phyloP scores from a whole-genome alignment of 169 alveolate genomes.

The Perkinsus chesapeaki region DNA sequence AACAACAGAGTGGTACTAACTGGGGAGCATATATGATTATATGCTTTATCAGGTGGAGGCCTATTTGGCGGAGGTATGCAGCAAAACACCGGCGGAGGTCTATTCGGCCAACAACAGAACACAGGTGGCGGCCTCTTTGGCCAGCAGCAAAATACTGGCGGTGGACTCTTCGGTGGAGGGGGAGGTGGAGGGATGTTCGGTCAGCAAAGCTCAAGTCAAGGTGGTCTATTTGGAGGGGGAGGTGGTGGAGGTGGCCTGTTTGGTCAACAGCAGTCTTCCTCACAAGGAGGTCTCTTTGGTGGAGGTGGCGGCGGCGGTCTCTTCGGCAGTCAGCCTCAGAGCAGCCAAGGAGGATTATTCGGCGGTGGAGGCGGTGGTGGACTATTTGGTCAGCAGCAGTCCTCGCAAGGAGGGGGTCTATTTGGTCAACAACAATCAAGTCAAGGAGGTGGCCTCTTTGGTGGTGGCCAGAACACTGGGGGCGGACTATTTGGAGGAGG shows the following conservation, averaged over 20 bases:
- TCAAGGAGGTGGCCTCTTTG: neutral
- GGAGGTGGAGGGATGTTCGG: neutral
- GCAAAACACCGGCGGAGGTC: neutral
- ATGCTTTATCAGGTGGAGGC: neutral
- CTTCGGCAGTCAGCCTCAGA: neutral
- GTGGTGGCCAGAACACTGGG: neutral
- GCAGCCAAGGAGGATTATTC: neutral
- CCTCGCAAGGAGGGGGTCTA: neutral
- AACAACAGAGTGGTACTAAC: neutral
- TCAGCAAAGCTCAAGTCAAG: neutral
- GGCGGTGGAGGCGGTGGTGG: neutral
- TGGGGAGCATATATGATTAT: neutral
- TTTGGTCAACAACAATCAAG: neutral
- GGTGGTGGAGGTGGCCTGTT: neutral
- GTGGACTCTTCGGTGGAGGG: neutral
- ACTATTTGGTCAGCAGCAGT: neutral
- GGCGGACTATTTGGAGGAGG: neutral
- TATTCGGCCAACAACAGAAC: neutral
- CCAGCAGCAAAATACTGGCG: neutral
- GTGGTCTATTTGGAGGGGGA: neutral
- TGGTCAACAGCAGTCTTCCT: neutral
- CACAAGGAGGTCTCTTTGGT: conserved; percentile 1
- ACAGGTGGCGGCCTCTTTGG: neutral
- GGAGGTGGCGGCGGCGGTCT: too few relatives aligned
- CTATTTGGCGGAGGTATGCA: neutral